Conservation (phyloP, 495 filamentous ascomycete genomes). For the Hypoxylon lienhwacheense region DNA sequence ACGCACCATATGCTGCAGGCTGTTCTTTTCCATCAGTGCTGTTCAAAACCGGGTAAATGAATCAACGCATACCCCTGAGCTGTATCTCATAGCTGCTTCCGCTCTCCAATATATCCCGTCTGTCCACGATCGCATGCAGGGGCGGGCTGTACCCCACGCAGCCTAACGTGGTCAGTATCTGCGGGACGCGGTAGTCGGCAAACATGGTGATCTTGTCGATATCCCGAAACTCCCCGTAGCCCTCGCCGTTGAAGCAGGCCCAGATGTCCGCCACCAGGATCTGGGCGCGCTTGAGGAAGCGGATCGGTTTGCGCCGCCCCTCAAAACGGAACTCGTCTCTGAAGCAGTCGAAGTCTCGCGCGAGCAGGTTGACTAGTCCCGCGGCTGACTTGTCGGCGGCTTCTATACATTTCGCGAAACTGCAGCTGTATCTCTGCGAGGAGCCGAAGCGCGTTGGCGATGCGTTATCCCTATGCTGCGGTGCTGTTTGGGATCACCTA, state of each 20-base stretch:
- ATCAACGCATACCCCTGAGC: slow-evolving; percentile 62
- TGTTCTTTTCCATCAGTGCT: slow-evolving; percentile 15
- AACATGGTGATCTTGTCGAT: slow-evolving; percentile 98
- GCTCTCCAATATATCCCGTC: slow-evolving; percentile 62
- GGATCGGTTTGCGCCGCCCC: slow-evolving; percentile 64
- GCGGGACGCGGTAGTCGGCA: slow-evolving; percentile 95
- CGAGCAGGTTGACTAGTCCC: slow-evolving; percentile 78
- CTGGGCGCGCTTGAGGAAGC: slow-evolving; percentile 90
- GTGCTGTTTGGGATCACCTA: slow-evolving; percentile 48
- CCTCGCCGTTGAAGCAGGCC: slow-evolving; percentile 85
- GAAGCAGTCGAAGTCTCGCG: slow-evolving; percentile 81
- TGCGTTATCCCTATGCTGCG: slow-evolving; percentile 29
- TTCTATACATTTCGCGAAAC: slow-evolving; percentile 71
- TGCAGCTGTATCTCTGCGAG: slow-evolving; percentile 74
- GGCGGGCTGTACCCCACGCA: slow-evolving; percentile 82
- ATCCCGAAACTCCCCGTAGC: slow-evolving; percentile 82
- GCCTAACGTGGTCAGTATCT: slow-evolving; percentile 83
- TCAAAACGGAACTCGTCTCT: slow-evolving; percentile 76
- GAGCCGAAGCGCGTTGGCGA: slow-evolving; percentile 38
- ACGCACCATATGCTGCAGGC: slow-evolving; percentile 91
- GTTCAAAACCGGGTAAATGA: neutral
- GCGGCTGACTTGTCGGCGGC: slow-evolving; percentile 79
- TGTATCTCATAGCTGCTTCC: slow-evolving; percentile 86
- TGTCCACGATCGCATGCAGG: slow-evolving; percentile 67
- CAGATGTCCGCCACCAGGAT: slow-evolving; percentile 94